phyloP scores from a whole-genome alignment of 805 yeast species.

The Yarrowia sp. region DNA sequence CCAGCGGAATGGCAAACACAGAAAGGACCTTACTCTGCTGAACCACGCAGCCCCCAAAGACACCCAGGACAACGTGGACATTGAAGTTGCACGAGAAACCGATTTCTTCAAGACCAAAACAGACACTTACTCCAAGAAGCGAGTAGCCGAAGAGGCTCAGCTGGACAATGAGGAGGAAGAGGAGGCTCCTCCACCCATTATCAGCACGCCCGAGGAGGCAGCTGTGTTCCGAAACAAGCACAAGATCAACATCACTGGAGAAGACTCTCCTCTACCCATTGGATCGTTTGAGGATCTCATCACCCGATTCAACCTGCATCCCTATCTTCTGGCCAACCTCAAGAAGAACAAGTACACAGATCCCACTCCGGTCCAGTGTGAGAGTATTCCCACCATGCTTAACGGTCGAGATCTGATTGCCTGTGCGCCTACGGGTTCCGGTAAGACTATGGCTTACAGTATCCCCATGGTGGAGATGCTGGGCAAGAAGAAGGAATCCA shows the following conservation, averaged over 20 bases:
- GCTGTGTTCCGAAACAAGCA: slow-evolving; percentile 62
- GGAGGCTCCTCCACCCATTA: slow-evolving; percentile 53
- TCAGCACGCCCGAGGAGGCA: slow-evolving; percentile 67
- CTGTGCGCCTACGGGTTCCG: slow-evolving; percentile 98
- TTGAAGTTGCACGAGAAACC: slow-evolving; percentile 70
- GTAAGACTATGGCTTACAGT: slow-evolving; percentile 90
- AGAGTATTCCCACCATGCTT: slow-evolving; percentile 79
- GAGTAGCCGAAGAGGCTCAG: slow-evolving; percentile 42
- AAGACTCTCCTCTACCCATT: slow-evolving; percentile 88
- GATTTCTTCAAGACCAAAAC: slow-evolving; percentile 78
- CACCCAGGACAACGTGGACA: slow-evolving; percentile 54
- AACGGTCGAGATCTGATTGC: slow-evolving; percentile 80
- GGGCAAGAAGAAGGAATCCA: slow-evolving; percentile 42
- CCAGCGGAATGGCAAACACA: slow-evolving; percentile 60
- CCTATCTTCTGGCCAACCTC: slow-evolving; percentile 65
- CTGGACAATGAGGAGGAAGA: slow-evolving; percentile 38
- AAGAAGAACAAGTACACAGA: slow-evolving; percentile 73
- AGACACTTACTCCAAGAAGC: slow-evolving; percentile 50
- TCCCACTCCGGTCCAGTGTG: slow-evolving; percentile 94
- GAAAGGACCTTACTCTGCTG: slow-evolving; percentile 48
- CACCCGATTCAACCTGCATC: slow-evolving; percentile 69
- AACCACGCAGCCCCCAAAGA: slow-evolving; percentile 45
- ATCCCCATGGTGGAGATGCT: slow-evolving; percentile 77
- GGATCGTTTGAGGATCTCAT: slow-evolving; percentile 86
- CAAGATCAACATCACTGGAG: slow-evolving; percentile 77